phyloP scores from a whole-genome alignment of 2,329 filamentous ascomycete species.

The Fusarium illudens region DNA sequence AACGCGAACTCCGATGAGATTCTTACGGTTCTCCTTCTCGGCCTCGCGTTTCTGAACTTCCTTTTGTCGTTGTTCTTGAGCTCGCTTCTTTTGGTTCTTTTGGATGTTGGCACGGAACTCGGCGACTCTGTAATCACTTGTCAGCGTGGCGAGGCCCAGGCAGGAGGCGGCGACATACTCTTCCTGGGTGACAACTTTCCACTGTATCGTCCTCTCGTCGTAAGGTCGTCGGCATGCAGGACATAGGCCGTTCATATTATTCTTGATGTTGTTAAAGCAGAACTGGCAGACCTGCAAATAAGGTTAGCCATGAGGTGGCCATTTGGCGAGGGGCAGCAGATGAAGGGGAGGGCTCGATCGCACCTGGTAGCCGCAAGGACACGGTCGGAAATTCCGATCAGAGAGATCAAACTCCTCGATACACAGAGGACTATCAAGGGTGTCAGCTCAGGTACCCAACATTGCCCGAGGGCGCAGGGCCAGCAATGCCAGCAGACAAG shows the following conservation, averaged over 20 bases:
- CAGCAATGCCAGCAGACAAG: slow-evolving; percentile 13
- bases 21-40: slow-evolving; percentile 94
- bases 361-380: slow-evolving; percentile 98
- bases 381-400: slow-evolving; percentile 95
- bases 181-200: slow-evolving; percentile 93
- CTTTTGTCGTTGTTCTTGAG: slow-evolving; percentile 83
- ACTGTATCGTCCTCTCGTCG: slow-evolving; percentile 96
- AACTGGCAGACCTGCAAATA: slow-evolving; percentile 89
- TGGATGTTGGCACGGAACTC: slow-evolving; percentile 80
- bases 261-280: slow-evolving; percentile 99
- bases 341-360: neutral
- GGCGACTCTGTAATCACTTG: slow-evolving; percentile 63
- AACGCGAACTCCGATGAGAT: slow-evolving; percentile 92
- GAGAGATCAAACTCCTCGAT: slow-evolving; percentile 99
- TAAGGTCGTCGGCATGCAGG: slow-evolving; percentile 97
- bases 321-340: slow-evolving; percentile 2
- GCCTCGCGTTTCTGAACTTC: slow-evolving; percentile 96
- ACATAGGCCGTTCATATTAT: slow-evolving; percentile 95
- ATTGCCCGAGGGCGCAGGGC: slow-evolving; percentile 33
- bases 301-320: slow-evolving; percentile 39
- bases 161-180: slow-evolving; percentile 70
- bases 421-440: slow-evolving; percentile 81
- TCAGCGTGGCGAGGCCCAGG: slow-evolving; percentile 28
- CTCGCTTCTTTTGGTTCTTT: slow-evolving; percentile 93
- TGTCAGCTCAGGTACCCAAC: slow-evolving; percentile 37